Base-by-base conservation (phyloP, 768 basidiomycete species). In the Boletus rex-veris region DNA sequence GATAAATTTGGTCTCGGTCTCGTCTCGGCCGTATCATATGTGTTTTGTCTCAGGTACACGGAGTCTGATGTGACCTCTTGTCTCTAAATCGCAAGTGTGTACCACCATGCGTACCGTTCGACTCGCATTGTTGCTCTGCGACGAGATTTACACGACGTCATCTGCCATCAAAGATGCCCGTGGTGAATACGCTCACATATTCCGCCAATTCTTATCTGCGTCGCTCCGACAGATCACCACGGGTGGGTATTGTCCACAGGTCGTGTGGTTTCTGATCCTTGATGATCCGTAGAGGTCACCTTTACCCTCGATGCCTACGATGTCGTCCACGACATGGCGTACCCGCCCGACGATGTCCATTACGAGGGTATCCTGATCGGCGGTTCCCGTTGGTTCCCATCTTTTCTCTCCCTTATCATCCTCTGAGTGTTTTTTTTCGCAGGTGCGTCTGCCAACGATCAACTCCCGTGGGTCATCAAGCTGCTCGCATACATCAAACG, bases 361-460 rank as follows among this genome's bases (percentile, higher is more conserved):
- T 91, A 88, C 64, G 80, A 86, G 55, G 88, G 78, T 0, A 71
- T 98, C 19, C 71, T 97, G 53, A 75, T 95, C 52, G 88, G 89
- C 0, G 95, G 94, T 0, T 90, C 91, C 14, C 84, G 93, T 95
- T 61, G 36, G 80, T 73, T 53, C 21, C 14, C 33, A 11, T 19
- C 2, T 7, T n/a, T 7, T 18, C 31, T 5, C n/a, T 31, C 18
- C 4, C 2, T 9, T 12, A 8, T 21, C 14, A 6, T 31, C 10
- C 18, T 4, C 30, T 10, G 26, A 19, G 3, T 33, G 9, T 7
- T 15, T 14, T 10, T 18, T 14, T 10, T 18, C 16, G 41, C 62
- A 92, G 92, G 84, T 24, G 78, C 85, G 0, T 83, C 84, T 26
- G 92, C 92, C 1, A 86, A 90, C 69, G 84, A 86, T 49, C 72